phyloP scores from a whole-genome alignment of 164 flowering plant genomes.

The Dillenia suffruticosa region DNA sequence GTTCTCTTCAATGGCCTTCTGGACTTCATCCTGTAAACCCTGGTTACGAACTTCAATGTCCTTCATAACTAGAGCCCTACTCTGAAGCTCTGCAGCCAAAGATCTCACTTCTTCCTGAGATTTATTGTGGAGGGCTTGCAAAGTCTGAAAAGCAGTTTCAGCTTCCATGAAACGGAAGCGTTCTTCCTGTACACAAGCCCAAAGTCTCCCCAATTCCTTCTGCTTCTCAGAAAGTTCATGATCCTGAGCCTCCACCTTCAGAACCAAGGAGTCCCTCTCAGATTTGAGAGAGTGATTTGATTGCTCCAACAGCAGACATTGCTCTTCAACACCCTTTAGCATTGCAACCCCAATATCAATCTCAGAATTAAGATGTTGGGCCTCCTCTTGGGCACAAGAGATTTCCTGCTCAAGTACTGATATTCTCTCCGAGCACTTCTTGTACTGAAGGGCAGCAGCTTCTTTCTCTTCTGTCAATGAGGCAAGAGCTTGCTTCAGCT shows the following conservation, averaged over 20 bases:
- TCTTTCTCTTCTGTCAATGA: conserved; percentile 50
- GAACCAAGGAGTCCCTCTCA: conserved; percentile 39
- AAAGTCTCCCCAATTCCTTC: conserved; percentile 52
- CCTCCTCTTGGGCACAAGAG: conserved; percentile 35
- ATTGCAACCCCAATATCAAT: conserved; percentile 38
- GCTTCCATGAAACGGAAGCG: conserved; percentile 49
- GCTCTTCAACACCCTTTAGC: conserved; percentile 54
- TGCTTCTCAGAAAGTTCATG: conserved; percentile 60
- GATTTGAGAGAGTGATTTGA: conserved; percentile 47
- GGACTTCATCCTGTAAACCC: conserved; percentile 36
- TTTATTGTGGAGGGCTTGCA: conserved; percentile 55
- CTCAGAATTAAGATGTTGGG: conserved; percentile 38
- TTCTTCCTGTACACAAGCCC: conserved; percentile 61
- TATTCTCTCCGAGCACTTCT: conserved; percentile 46
- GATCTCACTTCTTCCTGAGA: conserved; percentile 55
- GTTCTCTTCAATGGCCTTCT: conserved; percentile 42
- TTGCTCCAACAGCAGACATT: conserved; percentile 40
- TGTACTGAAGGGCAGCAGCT: conserved; percentile 35
- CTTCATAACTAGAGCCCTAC: conserved; percentile 26
- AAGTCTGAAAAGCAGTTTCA: conserved; percentile 59
- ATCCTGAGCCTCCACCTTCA: conserved; percentile 36
- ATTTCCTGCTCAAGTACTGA: conserved; percentile 40
- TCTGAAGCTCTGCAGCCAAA: conserved; percentile 42
- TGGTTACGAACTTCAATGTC: conserved; percentile 32
- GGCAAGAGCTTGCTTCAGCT: conserved; percentile 29